Conservation (phyloP, 192 early-diverging fungal species). For the Chytriomyces confervae region DNA sequence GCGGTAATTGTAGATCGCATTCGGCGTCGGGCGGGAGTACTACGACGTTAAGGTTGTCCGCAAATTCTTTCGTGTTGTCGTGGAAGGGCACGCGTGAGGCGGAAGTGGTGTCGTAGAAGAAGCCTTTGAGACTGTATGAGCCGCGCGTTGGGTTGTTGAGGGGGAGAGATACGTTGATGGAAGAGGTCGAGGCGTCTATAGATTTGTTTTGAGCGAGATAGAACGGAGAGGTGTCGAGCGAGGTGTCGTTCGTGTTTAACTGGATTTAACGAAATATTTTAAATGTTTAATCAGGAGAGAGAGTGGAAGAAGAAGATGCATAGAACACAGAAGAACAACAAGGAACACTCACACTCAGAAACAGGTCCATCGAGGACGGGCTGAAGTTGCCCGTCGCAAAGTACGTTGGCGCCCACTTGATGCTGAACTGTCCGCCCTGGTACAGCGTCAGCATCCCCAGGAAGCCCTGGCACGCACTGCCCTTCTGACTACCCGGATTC, state of each 20-base stretch:
- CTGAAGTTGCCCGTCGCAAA: no score
- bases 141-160: not conserved
- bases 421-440: no score
- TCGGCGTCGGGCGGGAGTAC: not conserved
- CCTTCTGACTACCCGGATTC: no score
- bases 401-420: no score
- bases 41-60: not conserved
- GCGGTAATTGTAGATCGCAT: conserved; percentile 8
- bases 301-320: no score
- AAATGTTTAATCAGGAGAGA: no score
- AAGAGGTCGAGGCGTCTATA: not conserved
- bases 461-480: no score
- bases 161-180: conserved; percentile 8
- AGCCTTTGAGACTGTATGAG: not conserved
- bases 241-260: not conserved
- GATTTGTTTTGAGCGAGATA: not conserved
- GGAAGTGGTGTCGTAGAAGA: not conserved
- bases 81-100: not conserved
- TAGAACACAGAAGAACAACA: no score
- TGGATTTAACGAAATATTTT: no score
- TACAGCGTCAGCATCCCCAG: no score
- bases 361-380: no score
- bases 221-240: not conserved
- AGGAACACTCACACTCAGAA: no score
- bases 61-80: not conserved